A percentile compares a stretch with the other conserved stretches of the same genome.
phyloP scores from a whole-genome alignment of 805 yeast species.

The Schwanniomyces yamadae region DNA sequence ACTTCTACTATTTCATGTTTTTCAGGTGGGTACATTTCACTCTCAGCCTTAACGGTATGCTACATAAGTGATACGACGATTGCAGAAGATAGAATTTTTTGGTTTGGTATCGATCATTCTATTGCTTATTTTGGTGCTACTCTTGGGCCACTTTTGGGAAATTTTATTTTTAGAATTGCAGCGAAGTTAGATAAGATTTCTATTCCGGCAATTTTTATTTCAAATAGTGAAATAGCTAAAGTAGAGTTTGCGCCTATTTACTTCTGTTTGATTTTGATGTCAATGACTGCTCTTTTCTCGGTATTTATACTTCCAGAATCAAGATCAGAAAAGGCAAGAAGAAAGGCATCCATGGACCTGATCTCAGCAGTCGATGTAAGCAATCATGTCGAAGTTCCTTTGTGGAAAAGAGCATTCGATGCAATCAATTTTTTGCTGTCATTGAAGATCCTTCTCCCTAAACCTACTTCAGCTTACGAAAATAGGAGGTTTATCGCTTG shows the following conservation, averaged over 20 bases:
- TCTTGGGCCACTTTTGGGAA: no score
- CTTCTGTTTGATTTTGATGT: conserved; percentile 28
- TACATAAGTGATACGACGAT: conserved; percentile 72
- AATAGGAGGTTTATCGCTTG: conserved; percentile 35
- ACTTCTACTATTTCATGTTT: conserved; percentile 44
- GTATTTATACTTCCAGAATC: conserved; percentile 53
- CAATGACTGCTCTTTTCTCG: conserved; percentile 23
- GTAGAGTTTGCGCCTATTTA: conserved; percentile 21
- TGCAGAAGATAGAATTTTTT: conserved; percentile 49
- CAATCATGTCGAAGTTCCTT: neutral
- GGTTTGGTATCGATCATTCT: conserved; percentile 56
- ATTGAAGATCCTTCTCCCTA: no score
- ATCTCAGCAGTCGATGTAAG: neutral
- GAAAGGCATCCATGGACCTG: conserved; percentile 24
- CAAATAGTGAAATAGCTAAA: conserved; percentile 23
- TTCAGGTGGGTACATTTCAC: conserved; percentile 57
- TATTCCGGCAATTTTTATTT: neutral
- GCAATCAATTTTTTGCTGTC: conserved; percentile 21
- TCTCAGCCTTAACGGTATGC: conserved; percentile 56
- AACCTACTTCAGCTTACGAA: conserved; percentile 30
- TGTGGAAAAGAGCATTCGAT: neutral
- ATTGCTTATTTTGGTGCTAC: conserved; percentile 55
- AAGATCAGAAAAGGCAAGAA: conserved; percentile 49
- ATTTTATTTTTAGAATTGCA: no score
- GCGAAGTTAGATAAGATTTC: conserved; percentile 11